These are phyloP conservation scores for Annona cherimola DNA, from an alignment of 164 flowering plant species.

Conservation along the genomic window DNA sequence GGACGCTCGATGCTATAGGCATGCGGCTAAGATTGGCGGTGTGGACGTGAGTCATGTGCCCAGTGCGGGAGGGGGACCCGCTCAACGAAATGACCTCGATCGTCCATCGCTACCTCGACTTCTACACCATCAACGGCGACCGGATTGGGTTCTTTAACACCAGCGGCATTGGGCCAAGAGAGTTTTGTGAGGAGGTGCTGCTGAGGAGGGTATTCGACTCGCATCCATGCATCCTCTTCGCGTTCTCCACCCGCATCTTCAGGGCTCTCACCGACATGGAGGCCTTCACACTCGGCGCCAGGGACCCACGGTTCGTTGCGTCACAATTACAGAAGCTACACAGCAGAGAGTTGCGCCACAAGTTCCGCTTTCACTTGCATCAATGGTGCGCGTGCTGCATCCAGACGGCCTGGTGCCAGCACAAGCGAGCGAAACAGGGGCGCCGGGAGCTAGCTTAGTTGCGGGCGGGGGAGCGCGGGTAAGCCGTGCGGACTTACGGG, in stretches of 20 bases:
- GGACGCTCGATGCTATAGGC: slow-evolving; percentile 85
- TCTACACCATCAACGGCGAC: slow-evolving; percentile 87
- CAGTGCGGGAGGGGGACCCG: slow-evolving; percentile 88
- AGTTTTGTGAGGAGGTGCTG: slow-evolving; percentile 91
- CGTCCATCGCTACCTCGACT: slow-evolving; percentile 82
- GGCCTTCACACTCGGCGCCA: slow-evolving; percentile 74
- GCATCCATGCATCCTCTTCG: slow-evolving; percentile 52
- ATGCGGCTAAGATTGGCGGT: slow-evolving; percentile 86
- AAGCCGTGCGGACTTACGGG: too few species aligned
- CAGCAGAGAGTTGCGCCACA: slow-evolving; percentile 77
- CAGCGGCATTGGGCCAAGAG: slow-evolving; percentile 70
- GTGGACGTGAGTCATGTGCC: slow-evolving; percentile 62
- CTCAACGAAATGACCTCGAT: slow-evolving; percentile 91
- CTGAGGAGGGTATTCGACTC: slow-evolving; percentile 94
- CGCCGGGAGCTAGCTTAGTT: slow-evolving; percentile 34
- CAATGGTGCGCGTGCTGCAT: slow-evolving; percentile 93
- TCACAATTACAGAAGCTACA: slow-evolving; percentile 74
- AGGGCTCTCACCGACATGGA: slow-evolving; percentile 78
- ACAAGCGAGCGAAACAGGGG: slow-evolving; percentile 37
- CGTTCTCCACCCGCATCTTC: slow-evolving; percentile 85
- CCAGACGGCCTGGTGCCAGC: slow-evolving; percentile 83
- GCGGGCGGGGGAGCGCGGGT: slow-evolving; percentile 26
- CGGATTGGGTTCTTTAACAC: slow-evolving; percentile 93
- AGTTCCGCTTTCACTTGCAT: slow-evolving; percentile 79
- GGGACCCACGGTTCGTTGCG: slow-evolving; percentile 82